Evolutionary conservation across 768 basidiomycete genomes (phyloP), one percentile per base, ranked within the genome.

Genomic region (Mycena amicta): DNA sequence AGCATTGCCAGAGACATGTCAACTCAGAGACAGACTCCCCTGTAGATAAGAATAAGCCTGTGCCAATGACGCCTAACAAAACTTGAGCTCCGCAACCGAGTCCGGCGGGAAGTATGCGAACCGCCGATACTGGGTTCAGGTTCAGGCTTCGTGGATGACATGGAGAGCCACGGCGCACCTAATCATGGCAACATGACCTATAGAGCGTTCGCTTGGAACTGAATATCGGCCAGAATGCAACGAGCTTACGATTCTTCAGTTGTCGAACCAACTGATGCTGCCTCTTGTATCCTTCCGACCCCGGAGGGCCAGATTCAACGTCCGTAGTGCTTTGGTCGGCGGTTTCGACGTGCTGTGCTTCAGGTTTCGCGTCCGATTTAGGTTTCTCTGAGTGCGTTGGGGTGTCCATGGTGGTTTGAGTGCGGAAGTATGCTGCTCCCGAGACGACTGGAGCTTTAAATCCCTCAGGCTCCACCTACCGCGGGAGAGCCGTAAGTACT

Each of bases 21-120:
- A 30, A 18, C 6, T 2, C 27, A 37, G 40, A 28, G 4, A 8
- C 5, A 5, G 13, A 25, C 60, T 30, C 30, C 13, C 60, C 60
- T 22, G 89, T 88, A 23, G 85, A 87, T 61, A 91, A 70, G 70
- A 90, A 92, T 18, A 89, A 76, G 63, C 88, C 87, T 5, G 52
- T 53, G 15, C 52, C 80, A 65, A 80, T 81, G 37, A 84, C 82
- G 50, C 56, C n/a, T 56, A 15, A 5, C 8, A n/a, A 22, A 11
- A 11, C 23, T 46, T 46, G 8, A 25, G n/a, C n/a, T n/a, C n/a
- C n/a, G n/a, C n/a, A n/a, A n/a, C n/a, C n/a, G n/a, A n/a, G n/a
- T n/a, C n/a, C n/a, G n/a, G n/a, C n/a, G n/a, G n/a, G n/a, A n/a
- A n/a, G n/a, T n/a, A n/a, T n/a, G n/a, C 33, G 18, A 8, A 71